phyloP scores from a whole-genome alignment of 1,284 basidiomycete genomes.

The Ustilago tritici region DNA sequence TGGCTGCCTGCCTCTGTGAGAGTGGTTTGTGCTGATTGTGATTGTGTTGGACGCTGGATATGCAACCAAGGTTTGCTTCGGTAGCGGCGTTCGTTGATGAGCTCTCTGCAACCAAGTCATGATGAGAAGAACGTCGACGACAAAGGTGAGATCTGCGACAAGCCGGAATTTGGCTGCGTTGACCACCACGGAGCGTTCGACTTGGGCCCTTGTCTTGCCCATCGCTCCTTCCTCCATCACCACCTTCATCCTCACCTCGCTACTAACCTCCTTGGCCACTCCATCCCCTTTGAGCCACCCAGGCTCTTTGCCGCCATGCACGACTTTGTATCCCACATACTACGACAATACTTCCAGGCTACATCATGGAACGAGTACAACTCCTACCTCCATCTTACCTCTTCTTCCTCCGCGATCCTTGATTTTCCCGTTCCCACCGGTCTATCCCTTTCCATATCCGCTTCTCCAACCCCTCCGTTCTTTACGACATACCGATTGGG shows the following conservation, averaged over 20 bases:
- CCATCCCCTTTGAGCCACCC: neutral
- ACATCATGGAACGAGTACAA: constrained; percentile 98
- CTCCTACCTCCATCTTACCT: constrained; percentile 87
- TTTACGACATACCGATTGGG: constrained; percentile 94
- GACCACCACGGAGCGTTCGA: neutral
- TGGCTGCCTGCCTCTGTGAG: no score
- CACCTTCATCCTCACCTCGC: constrained; percentile 8
- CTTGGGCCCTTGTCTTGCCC: constrained; percentile 14
- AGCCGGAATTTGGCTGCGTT: neutral
- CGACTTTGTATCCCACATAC: constrained; percentile 76
- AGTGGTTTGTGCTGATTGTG: no score
- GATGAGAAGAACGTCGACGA: neutral
- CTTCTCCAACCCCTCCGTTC: constrained; percentile 82
- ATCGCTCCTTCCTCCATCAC: neutral
- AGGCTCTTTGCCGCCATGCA: constrained; percentile 48
- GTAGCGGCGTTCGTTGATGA: no score
- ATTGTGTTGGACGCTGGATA: no score
- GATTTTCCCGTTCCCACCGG: constrained; percentile 85
- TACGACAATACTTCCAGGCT: constrained; percentile 86
- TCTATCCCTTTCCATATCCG: constrained; percentile 84
- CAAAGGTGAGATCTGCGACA: neutral
- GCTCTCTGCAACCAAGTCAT: no score
- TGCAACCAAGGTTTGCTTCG: no score
- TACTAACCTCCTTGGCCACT: neutral
- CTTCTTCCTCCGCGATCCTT: constrained; percentile 79